phyloP scores from a whole-genome alignment of 2,329 filamentous ascomycete species.

The Alternaria sp. region DNA sequence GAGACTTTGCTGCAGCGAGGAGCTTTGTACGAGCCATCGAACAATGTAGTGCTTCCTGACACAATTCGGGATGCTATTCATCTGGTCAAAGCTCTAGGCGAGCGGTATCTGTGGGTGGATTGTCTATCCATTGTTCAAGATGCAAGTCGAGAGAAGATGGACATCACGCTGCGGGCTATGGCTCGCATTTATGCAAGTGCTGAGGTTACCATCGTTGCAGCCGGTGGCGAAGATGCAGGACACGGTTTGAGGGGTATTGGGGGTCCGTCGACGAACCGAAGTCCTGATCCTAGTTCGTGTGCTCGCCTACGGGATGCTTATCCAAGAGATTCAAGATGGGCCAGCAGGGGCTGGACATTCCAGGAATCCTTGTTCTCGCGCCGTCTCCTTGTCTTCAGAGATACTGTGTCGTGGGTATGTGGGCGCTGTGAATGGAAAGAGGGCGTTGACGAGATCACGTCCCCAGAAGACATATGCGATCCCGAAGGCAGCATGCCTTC shows the following conservation, averaged over 20 bases:
- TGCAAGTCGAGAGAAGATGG: not conserved
- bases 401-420: not conserved
- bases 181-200: not conserved
- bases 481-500: not conserved
- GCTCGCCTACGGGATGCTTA: not conserved
- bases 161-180: not conserved
- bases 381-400: not conserved
- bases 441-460: not conserved
- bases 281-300: not conserved
- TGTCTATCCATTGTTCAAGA: not conserved
- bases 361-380: not conserved
- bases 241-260: not conserved
- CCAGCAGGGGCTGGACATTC: not conserved
- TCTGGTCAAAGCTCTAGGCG: not conserved
- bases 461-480: too few species aligned
- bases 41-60: not conserved
- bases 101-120: not conserved
- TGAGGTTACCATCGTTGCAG: not conserved
- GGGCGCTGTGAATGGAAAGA: not conserved
- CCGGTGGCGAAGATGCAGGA: not conserved
- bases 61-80: not conserved
- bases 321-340: not conserved
- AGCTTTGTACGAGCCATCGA: not conserved
- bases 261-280: not conserved
- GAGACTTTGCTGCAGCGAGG: not conserved